Evolutionary conservation across 805 yeast species (phyloP).

Genomic region (Debaryomyces hansenii): DNA sequence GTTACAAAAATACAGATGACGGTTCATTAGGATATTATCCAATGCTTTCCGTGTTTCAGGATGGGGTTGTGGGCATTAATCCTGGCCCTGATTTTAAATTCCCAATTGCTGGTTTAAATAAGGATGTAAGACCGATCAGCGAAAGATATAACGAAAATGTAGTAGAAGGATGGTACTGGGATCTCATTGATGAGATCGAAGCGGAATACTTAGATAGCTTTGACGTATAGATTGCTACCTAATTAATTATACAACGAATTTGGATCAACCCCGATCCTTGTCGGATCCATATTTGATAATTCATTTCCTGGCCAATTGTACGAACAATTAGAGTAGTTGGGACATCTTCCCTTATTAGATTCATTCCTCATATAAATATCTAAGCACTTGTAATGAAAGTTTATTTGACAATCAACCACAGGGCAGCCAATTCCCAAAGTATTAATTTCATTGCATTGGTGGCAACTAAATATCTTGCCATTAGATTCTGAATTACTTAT

Average conservation of each 20-base stretch:
- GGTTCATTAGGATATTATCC: conserved; percentile 91
- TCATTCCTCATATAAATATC: conserved; percentile 30
- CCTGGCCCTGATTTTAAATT: conserved; percentile 63
- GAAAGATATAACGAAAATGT: conserved; percentile 67
- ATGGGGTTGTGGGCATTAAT: conserved; percentile 72
- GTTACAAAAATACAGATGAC: conserved; percentile 59
- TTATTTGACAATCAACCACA: conserved; percentile 28
- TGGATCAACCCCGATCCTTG: conserved; percentile 19
- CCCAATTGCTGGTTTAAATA: conserved; percentile 35
- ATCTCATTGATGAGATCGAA: conserved; percentile 80
- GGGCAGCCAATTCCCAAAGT: conserved; percentile 51
- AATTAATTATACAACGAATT: conserved; percentile 29
- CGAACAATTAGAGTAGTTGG: conserved; percentile 27
- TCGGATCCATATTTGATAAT: conserved; percentile 6
- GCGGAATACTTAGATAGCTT: conserved; percentile 52
- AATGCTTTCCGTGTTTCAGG: conserved; percentile 76
- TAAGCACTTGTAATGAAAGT: conserved; percentile 53
- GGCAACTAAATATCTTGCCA: conserved; percentile 47
- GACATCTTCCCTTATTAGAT: not conserved
- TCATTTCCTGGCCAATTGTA: conserved; percentile 11
- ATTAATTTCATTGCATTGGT: conserved; percentile 52
- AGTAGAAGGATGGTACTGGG: conserved; percentile 81
- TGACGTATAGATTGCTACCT: conserved; percentile 23
- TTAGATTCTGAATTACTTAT: conserved; percentile 13
- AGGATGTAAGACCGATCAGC: conserved; percentile 49